Evolutionary conservation across 2,329 filamentous ascomycete species (phyloP).

Genomic region (Mycosphaerella sp.): DNA sequence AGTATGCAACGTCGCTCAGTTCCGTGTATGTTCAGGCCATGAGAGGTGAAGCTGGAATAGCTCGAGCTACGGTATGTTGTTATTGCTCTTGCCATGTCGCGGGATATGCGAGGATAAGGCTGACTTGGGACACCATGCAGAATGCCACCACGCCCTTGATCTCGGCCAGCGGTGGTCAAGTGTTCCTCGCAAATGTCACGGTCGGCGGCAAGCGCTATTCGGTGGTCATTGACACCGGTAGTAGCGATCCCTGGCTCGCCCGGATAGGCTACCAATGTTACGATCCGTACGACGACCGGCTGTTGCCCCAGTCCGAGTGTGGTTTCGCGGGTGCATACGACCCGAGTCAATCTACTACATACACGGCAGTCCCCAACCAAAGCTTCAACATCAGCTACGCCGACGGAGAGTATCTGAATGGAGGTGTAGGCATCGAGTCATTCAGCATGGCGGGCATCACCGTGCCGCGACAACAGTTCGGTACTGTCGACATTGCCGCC

Average conservation of each 20-base stretch:
- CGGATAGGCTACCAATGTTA: constrained; percentile 27
- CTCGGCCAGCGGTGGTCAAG: constrained; percentile 24
- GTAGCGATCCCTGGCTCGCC: constrained; percentile 44
- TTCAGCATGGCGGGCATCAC: constrained; percentile 44
- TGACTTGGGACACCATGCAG: constrained; percentile 6
- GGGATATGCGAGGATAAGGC: background rate
- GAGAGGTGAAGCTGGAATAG: constrained; percentile 18
- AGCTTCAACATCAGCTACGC: constrained; percentile 43
- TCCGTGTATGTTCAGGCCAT: constrained; percentile 27
- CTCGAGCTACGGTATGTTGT: constrained; percentile 15
- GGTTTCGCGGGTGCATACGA: constrained; percentile 32
- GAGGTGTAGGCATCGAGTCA: constrained; percentile 37
- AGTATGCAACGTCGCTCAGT: constrained; percentile 22
- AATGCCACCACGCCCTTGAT: constrained; percentile 19
- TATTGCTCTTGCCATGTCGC: background rate
- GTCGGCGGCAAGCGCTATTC: constrained; percentile 32
- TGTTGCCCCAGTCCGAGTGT: constrained; percentile 25
- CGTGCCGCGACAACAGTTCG: constrained; percentile 43
- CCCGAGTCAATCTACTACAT: constrained; percentile 29
- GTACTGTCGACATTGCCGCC: constrained; percentile 35
- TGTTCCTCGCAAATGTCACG: constrained; percentile 29
- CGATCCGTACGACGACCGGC: constrained; percentile 15
- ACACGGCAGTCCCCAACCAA: constrained; percentile 35
- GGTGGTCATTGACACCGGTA: constrained; percentile 44
- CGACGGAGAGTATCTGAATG: constrained; percentile 38